phyloP scores from a whole-genome alignment of 2,329 filamentous ascomycete species.

The Stenocarpella maydis region DNA sequence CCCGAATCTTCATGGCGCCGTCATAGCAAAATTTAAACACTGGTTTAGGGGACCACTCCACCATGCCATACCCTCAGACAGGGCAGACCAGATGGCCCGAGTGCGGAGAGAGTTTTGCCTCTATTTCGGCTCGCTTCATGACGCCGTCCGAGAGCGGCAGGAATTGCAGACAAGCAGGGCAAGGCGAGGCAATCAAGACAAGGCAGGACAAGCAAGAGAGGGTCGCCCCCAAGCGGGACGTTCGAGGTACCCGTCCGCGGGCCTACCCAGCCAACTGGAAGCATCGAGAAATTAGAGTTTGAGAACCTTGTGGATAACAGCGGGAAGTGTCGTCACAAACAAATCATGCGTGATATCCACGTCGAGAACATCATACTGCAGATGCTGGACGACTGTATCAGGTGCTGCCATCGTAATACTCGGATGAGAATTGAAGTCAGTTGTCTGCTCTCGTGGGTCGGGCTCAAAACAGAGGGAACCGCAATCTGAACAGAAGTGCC shows the following conservation, averaged over 20 bases:
- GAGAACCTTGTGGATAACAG: neutral
- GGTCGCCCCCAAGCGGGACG: neutral
- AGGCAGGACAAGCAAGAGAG: slow-evolving; percentile 2
- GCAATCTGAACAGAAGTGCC: neutral
- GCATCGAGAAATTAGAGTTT: slow-evolving; percentile 17
- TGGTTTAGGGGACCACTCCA: slow-evolving; percentile 4
- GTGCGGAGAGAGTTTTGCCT: slow-evolving; percentile 13
- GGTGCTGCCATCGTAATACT: slow-evolving; percentile 6
- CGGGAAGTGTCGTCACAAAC: slow-evolving; percentile 24
- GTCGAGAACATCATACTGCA: slow-evolving; percentile 18
- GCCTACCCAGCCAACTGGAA: slow-evolving; percentile 24
- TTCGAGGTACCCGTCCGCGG: slow-evolving; percentile 17
- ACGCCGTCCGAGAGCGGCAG: slow-evolving; percentile 1
- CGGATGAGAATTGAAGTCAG: slow-evolving; percentile 1
- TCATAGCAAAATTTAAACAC: slow-evolving; percentile 27
- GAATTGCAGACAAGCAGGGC: neutral
- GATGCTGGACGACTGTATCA: neutral
- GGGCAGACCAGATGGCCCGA: neutral
- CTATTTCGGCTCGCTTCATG: slow-evolving; percentile 24
- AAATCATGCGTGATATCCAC: slow-evolving; percentile 16
- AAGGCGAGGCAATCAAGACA: neutral
- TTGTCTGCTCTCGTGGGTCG: neutral
- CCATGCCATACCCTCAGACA: slow-evolving; percentile 13
- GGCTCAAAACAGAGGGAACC: neutral
- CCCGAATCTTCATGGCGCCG: slow-evolving; percentile 22